These are phyloP conservation scores for Orbilia oligospora DNA, from an alignment of 2,329 filamentous ascomycete genomes.

Conservation along the genomic window DNA sequence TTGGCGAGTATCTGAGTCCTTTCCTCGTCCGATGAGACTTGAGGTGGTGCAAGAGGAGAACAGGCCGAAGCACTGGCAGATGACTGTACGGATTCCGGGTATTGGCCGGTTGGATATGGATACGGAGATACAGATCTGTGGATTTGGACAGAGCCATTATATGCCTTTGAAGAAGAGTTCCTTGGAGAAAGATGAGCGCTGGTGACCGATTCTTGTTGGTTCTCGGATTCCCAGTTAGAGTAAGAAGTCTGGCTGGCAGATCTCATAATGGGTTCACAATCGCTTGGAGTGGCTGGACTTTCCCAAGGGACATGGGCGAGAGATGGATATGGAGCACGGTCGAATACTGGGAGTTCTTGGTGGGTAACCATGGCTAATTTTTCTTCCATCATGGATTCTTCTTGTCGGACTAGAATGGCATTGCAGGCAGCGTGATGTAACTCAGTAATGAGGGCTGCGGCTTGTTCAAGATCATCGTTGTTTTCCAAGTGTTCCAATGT, in stretches of 20 bases:
- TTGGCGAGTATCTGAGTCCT: slow-evolving; percentile 87
- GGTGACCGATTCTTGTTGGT: slow-evolving; percentile 49
- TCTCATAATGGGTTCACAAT: slow-evolving; percentile 60
- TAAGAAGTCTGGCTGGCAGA: slow-evolving; percentile 60
- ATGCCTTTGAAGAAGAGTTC: slow-evolving; percentile 48
- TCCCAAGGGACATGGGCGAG: slow-evolving; percentile 68
- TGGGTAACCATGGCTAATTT: slow-evolving; percentile 67
- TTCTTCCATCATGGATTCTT: slow-evolving; percentile 68
- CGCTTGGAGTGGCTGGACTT: slow-evolving; percentile 58
- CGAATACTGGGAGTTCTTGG: slow-evolving; percentile 58
- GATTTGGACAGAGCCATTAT: slow-evolving; percentile 40
- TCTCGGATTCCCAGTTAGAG: slow-evolving; percentile 60
- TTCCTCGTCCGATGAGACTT: slow-evolving; percentile 86
- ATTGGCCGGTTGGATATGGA: slow-evolving; percentile 54
- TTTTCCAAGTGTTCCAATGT: slow-evolving; percentile 93
- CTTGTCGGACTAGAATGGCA: slow-evolving; percentile 75
- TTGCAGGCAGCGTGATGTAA: slow-evolving; percentile 92
- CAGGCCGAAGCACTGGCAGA: slow-evolving; percentile 67
- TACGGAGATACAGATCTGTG: slow-evolving; percentile 59
- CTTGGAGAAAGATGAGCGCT: slow-evolving; percentile 55
- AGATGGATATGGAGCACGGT: slow-evolving; percentile 71
- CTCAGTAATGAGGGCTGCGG: slow-evolving; percentile 98
- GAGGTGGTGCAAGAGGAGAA: slow-evolving; percentile 79
- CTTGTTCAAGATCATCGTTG: slow-evolving; percentile 94
- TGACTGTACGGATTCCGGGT: slow-evolving; percentile 58